Evolutionary conservation across 1,284 basidiomycete species (phyloP).

Genomic region (Psilocybe mexicana): DNA sequence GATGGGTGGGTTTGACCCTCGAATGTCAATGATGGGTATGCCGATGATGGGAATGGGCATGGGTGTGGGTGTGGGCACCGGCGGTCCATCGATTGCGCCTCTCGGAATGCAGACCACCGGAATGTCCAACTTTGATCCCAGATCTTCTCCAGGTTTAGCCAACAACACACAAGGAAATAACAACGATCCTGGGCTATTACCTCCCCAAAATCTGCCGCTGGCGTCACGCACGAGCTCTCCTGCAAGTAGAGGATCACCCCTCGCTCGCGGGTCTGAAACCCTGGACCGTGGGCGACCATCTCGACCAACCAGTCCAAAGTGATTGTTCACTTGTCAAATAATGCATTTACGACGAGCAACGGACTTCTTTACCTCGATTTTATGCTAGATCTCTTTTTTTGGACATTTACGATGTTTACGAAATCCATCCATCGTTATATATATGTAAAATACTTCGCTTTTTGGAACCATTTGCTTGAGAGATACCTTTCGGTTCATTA

Average conservation of each 20-base stretch:
- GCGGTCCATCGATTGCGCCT: slow-evolving; percentile 43
- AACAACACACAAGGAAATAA: slow-evolving; percentile 10
- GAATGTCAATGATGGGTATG: slow-evolving; percentile 59
- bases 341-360: slow-evolving; percentile 6
- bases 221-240: slow-evolving; percentile 43
- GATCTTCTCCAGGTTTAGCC: slow-evolving; percentile 44
- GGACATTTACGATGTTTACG: slow-evolving; percentile 2
- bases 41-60: slow-evolving; percentile 48
- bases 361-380: slow-evolving; percentile 10
- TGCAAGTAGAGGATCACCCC: slow-evolving; percentile 41
- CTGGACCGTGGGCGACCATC: slow-evolving; percentile 31
- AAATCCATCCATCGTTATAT: slow-evolving; percentile 13
- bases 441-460: slow-evolving; percentile 19
- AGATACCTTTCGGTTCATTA: slow-evolving; percentile 2
- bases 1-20: slow-evolving; percentile 43
- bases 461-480: slow-evolving; percentile 5
- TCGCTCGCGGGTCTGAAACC: slow-evolving; percentile 33
- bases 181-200: slow-evolving; percentile 33
- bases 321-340: slow-evolving; percentile 6
- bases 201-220: slow-evolving; percentile 36
- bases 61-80: slow-evolving; percentile 53
- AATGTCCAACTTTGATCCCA: slow-evolving; percentile 54
- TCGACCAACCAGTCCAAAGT: slow-evolving; percentile 41
- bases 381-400: slow-evolving; percentile 18
- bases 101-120: slow-evolving; percentile 62